Conservation (phyloP, 768 basidiomycete species). For the Russula olivacea region DNA sequence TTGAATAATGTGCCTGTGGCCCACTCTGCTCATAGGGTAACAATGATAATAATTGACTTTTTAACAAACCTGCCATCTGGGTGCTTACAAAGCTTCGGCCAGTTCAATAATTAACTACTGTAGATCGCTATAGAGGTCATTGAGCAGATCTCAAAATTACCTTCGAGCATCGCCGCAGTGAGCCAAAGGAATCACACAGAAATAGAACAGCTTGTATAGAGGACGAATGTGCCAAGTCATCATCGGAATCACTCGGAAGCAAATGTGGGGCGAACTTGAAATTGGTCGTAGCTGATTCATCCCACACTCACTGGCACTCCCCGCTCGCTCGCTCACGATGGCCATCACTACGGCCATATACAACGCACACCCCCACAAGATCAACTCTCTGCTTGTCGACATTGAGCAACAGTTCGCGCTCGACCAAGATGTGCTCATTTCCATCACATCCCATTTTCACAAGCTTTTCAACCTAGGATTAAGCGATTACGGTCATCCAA, state of each 20-base stretch:
- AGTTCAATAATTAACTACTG: no score
- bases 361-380: constrained; percentile 14
- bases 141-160: no score
- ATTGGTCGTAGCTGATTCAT: no score
- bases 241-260: no score
- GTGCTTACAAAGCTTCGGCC: neutral
- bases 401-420: constrained; percentile 74
- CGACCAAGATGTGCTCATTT: constrained; percentile 49
- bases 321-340: constrained; percentile 1
- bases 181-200: no score
- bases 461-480: constrained; percentile 75
- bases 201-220: no score
- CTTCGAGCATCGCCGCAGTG: no score
- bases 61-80: no score
- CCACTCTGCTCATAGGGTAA: neutral
- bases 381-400: constrained; percentile 41
- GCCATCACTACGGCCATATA: constrained; percentile 19
- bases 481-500: constrained; percentile 61
- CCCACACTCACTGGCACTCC: neutral
- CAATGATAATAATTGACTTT: neutral
- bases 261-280: no score
- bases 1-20: neutral
- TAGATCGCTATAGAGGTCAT: no score
- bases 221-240: no score
- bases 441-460: constrained; percentile 75